Evolutionary conservation across 176 grass and related monocot species (phyloP), one percentile per base, ranked within the genome.

Genomic region (Bromus sterilis): DNA sequence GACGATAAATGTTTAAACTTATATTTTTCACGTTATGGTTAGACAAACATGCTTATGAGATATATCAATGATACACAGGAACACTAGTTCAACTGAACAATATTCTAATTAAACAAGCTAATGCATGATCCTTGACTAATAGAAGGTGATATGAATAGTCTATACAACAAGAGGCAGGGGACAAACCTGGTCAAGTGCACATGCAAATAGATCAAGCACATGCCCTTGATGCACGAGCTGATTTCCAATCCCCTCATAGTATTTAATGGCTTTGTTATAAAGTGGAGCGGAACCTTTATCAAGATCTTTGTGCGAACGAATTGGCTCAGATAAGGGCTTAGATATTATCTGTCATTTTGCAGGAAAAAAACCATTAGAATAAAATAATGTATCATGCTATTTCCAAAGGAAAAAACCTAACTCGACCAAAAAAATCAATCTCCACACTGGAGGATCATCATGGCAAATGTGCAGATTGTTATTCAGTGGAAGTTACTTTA

Each of bases 201-300:
- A 97, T 74, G 94, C 91, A 89, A 97, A 97, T 78, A 97, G 85
- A 91, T 97, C 91, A 51, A 97, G 80, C 51, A 97, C 94, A 78
- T 97, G 94, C n/a, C 94, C 94, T 93, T 97, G 91, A 91, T 97
- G 84, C 74, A 94, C 94, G 81, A 97, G 94, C 82, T 97, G 94
- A 64, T 86, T 91, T 23, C 91, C 93, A 36, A 97, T 86, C 30
- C 78, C 89, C 82, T 97, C 91, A 4, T 90, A 94, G 84, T 94
- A 97, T 70, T 97, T 97, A 69, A 94, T 85, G 41, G 94, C 91
- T 89, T 94, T 94, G 82, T 79, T 85, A 89, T 89, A 91, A 78
- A 93, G 80, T 57, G 82, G 82, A 42, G 76, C 76, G 72, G 94
- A 89, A 66, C 87, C 79, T 91, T 97, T 97, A 84, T 91, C 89